Evolutionary conservation across 305 asterid species (phyloP).

Genomic region (Fraxinus sp.): DNA sequence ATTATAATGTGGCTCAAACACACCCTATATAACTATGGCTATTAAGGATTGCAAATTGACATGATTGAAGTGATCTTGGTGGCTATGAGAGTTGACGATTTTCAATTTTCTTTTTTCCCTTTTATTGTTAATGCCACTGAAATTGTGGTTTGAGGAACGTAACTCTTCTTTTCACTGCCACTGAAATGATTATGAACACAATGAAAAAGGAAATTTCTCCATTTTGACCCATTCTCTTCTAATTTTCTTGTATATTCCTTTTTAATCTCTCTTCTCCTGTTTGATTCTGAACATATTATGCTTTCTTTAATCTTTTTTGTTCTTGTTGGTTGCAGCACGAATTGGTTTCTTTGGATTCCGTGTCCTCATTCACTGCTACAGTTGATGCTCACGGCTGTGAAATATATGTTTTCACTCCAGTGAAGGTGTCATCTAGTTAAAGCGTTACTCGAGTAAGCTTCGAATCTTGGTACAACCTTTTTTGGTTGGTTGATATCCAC

Average conservation of each 20-base stretch:
- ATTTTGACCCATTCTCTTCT: background rate
- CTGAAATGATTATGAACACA: background rate
- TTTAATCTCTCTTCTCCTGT: background rate
- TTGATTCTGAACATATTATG: background rate
- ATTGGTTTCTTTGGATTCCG: slow-evolving; percentile 23
- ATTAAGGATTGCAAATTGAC: background rate
- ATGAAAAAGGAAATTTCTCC: background rate
- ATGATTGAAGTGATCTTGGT: background rate
- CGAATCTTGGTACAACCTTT: slow-evolving; percentile 1
- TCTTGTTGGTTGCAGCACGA: slow-evolving; percentile 41
- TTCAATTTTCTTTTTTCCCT: background rate
- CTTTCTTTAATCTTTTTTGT: background rate
- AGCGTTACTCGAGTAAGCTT: background rate
- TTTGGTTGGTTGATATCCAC: slow-evolving; percentile 13
- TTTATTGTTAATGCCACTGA: background rate
- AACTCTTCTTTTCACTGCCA: background rate
- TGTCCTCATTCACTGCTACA: slow-evolving; percentile 32
- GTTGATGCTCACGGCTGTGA: slow-evolving; percentile 48
- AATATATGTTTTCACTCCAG: slow-evolving; percentile 42
- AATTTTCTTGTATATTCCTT: background rate
- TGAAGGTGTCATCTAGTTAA: slow-evolving; percentile 17
- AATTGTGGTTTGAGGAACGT: background rate
- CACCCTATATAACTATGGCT: background rate
- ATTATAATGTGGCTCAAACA: no score
- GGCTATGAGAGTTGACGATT: background rate